Base-by-base conservation (phyloP, 768 basidiomycete species). In the Naematelia encephala region DNA sequence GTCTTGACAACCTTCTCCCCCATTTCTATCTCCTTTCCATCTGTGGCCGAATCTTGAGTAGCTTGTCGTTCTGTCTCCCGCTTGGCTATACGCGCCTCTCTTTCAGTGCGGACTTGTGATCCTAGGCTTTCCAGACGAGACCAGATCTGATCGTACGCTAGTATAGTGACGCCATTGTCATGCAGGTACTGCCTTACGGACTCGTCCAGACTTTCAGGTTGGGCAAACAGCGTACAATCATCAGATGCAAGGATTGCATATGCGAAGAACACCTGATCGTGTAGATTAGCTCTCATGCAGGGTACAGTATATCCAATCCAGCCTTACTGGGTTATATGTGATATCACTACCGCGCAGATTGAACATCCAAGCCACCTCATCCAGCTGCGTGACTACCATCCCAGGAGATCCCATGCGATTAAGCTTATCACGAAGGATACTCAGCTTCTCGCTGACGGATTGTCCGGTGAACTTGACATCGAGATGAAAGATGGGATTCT, bases 281-380 rank as follows among this genome's bases (percentile, higher is more conserved):
- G n/a, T n/a, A n/a, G n/a, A 4, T 10, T 26, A 22, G 27, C 13
- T 8, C 21, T 29, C 3, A 12, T 49, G 11, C 14, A 14, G 30
- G n/a, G 29, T 5, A 51, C 13, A 22, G 47, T 11, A 12, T 12
- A 11, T n/a, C n/a, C n/a, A n/a, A n/a, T n/a, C n/a, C n/a, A 42
- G 43, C 82, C 72, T 34, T 50, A 85, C 85, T 2, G 87, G 87
- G 61, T 96, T 98, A 78, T 83, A 97, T 29, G 86, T 86, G 68
- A 98, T 93, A 73, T 97, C 94, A 1, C 86, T 84, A 0, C 92
- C 93, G 61, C 94, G 86, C 28, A 99, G 80, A 76, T 97, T 77
- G 67, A 75, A 73, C 44, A 72, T 28, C 74, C 76, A 98, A 0
- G 91, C 91, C 51, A 94, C 85, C 74, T 98, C 94, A 75, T 98